phyloP scores from a whole-genome alignment of 2,329 filamentous ascomycete genomes.

The Sporothrix humicola region DNA sequence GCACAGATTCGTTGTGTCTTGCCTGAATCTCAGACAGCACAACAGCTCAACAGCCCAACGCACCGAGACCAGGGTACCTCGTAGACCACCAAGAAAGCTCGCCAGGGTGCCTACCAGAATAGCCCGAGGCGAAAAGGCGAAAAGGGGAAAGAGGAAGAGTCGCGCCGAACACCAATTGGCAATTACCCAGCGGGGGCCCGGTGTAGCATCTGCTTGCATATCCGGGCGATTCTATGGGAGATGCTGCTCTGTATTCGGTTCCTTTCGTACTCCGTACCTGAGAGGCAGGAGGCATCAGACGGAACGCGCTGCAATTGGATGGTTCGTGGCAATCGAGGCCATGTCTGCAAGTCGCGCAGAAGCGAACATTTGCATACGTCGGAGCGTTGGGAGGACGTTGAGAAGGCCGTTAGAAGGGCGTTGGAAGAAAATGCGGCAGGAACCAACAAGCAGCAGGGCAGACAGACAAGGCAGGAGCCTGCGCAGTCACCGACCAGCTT shows the following conservation, averaged over 20 bases:
- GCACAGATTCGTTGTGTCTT: background rate
- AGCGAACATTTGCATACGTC: background rate
- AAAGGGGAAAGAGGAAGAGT: background rate
- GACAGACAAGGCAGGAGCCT: background rate
- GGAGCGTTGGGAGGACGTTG: background rate
- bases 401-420: background rate
- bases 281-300: background rate
- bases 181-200: conserved; percentile 13
- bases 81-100: conserved; percentile 2
- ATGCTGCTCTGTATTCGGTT: background rate
- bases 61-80: too few relatives aligned
- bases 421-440: background rate
- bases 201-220: too few relatives aligned
- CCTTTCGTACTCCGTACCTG: background rate
- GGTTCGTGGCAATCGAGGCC: background rate
- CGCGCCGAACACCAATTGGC: background rate
- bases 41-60: conserved; percentile 9
- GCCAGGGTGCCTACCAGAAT: background rate
- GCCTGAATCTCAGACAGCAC: background rate
- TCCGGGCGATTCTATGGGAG: background rate
- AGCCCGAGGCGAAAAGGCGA: background rate
- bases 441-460: background rate
- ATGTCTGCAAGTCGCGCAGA: conserved; percentile 10
- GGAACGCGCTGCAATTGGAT: background rate
- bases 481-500: conserved; percentile 10